Evolutionary conservation across 1,284 basidiomycete genomes (phyloP).

Genomic region (Quambalaria eucalypti): DNA sequence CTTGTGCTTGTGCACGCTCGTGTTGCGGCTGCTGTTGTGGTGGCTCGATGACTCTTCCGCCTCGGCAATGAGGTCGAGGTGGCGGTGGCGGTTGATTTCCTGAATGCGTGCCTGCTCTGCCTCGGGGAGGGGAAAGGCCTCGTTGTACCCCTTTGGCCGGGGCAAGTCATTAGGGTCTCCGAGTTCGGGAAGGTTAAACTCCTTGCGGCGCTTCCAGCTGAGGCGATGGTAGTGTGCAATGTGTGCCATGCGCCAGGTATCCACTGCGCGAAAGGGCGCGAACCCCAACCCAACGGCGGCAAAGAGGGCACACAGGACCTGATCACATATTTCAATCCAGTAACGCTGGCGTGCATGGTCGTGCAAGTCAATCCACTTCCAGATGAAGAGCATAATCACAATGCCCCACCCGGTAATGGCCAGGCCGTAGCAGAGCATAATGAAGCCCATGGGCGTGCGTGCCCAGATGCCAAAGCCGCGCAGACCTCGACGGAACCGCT

Average conservation of each 20-base stretch:
- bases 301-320: constrained; percentile 42
- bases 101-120: constrained; percentile 8
- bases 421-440: constrained; percentile 38
- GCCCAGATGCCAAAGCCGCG: constrained; percentile 37
- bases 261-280: constrained; percentile 41
- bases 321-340: constrained; percentile 45
- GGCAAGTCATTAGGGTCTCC: constrained; percentile 41
- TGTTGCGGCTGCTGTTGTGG: too few species aligned
- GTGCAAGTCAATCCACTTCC: constrained; percentile 30
- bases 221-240: constrained; percentile 41
- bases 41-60: too few species aligned
- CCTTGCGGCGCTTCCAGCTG: constrained; percentile 30
- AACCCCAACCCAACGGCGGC: constrained; percentile 39
- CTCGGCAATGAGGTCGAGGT: constrained; percentile 4
- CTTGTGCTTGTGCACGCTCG: too few species aligned
- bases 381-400: constrained; percentile 38
- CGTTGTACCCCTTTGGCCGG: constrained; percentile 7
- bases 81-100: constrained; percentile 5
- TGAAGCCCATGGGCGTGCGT: constrained; percentile 39
- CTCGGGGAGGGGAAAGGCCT: constrained; percentile 12
- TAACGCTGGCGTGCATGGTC: constrained; percentile 18
- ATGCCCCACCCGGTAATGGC: constrained; percentile 39
- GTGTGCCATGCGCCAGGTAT: constrained; percentile 42
- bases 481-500: constrained; percentile 49
- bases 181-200: constrained; percentile 29